Percentiles rank a stretch among this genome's conserved stretches.
Conservation (phyloP, 441 rosid genomes). For the Melastoma candidum region DNA sequence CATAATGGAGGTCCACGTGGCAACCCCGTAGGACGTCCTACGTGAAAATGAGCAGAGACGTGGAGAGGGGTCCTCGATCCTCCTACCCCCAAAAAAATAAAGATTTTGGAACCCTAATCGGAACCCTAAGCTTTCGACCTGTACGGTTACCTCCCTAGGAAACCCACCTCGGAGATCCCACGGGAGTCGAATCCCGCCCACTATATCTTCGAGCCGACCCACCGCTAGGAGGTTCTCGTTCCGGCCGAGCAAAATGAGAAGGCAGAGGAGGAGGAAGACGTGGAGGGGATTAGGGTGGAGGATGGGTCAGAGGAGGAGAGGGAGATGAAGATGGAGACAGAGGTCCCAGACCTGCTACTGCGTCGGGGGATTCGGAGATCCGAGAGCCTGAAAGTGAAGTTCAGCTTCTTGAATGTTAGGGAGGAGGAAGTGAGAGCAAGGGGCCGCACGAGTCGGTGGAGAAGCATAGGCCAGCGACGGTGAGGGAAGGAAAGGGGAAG, state of each 20-base stretch:
- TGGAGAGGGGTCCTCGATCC: too few relatives aligned
- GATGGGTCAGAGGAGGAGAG: not conserved
- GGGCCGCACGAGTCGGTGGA: not conserved
- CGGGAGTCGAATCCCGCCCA: not conserved
- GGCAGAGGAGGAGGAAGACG: not conserved
- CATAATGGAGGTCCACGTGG: too few relatives aligned
- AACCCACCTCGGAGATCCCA: not conserved
- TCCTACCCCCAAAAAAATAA: too few relatives aligned
- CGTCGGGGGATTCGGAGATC: conserved; percentile 2
- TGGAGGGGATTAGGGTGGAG: not conserved
- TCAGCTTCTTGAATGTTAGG: not conserved
- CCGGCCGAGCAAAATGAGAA: too few relatives aligned
- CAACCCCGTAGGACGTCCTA: too few relatives aligned
- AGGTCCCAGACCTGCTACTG: not conserved
- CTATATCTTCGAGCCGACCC: not conserved
- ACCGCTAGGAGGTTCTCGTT: too few relatives aligned
- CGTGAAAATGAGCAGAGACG: too few relatives aligned
- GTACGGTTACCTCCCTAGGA: not conserved
- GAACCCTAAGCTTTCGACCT: not conserved
- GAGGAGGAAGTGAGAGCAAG: not conserved
- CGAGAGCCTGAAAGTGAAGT: not conserved
- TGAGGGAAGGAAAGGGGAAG: not conserved
- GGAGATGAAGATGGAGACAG: too few relatives aligned
- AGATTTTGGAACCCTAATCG: too few relatives aligned
- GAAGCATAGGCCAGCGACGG: conserved; percentile 2